Conservation (phyloP, 768 basidiomycete species). For the Termitomyces sp. region DNA sequence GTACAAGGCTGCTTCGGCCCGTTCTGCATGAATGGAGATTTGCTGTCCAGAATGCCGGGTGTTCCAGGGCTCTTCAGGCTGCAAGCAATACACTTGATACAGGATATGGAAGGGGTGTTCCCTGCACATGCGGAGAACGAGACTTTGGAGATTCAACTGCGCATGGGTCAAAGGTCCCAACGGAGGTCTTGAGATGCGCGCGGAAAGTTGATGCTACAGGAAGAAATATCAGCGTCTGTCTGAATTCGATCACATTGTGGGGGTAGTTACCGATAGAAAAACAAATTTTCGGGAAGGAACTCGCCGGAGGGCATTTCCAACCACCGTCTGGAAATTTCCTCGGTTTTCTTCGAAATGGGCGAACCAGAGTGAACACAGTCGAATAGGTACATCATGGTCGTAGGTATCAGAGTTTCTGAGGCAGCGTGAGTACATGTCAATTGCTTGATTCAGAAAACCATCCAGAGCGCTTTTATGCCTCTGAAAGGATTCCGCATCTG, state of each 20-base stretch:
- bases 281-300: slow-evolving; percentile 88
- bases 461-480: slow-evolving; percentile 55
- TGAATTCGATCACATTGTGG: not conserved
- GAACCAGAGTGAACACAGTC: slow-evolving; percentile 91
- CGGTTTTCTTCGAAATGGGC: slow-evolving; percentile 68
- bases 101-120: slow-evolving; percentile 95
- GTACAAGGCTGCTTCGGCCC: slow-evolving; percentile 59
- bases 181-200: slow-evolving; percentile 62
- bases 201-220: slow-evolving; percentile 79
- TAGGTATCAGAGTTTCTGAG: slow-evolving; percentile 66
- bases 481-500: slow-evolving; percentile 46
- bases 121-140: slow-evolving; percentile 72
- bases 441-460: slow-evolving; percentile 67
- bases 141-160: slow-evolving; percentile 58
- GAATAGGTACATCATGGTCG: slow-evolving; percentile 76
- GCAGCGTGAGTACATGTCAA: slow-evolving; percentile 83
- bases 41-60: slow-evolving; percentile 49
- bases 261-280: slow-evolving; percentile 62
- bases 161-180: slow-evolving; percentile 19
- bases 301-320: slow-evolving; percentile 41
- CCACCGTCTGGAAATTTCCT: slow-evolving; percentile 41
- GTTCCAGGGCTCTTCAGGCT: slow-evolving; percentile 25
- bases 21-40: slow-evolving; percentile 47
- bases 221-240: slow-evolving; percentile 1
- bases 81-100: slow-evolving; percentile 84